A percentile compares a stretch with the other conserved stretches of the same genome.
These are phyloP conservation scores for Asterophora lycoperdoides DNA, from an alignment of 768 basidiomycete species.

Conservation along the genomic window DNA sequence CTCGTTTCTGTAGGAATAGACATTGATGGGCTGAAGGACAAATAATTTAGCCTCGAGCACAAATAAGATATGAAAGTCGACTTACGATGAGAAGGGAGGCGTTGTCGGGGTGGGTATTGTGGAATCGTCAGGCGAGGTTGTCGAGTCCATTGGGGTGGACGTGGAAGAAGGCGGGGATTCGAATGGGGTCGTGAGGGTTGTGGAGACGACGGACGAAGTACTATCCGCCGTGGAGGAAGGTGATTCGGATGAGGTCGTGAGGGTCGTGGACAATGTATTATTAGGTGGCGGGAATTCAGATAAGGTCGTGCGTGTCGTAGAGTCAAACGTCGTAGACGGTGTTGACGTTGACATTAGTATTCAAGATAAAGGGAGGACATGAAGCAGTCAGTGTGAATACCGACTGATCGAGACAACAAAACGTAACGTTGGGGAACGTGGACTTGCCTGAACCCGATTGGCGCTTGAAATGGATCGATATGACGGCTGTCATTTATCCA, in stretches of 20 bases:
- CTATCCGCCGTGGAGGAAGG: no score
- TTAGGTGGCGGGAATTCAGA: no score
- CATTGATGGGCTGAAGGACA: conserved; percentile 1
- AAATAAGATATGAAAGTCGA: not conserved
- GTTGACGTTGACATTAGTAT: conserved; percentile 12
- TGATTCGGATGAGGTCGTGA: no score
- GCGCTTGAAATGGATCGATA: conserved; percentile 1
- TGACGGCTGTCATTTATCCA: conserved; percentile 29
- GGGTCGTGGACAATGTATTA: no score
- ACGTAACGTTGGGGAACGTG: conserved; percentile 14
- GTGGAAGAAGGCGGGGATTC: conserved; percentile 18
- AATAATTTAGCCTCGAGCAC: not conserved
- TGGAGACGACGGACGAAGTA: conserved; percentile 2
- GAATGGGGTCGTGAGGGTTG: conserved; percentile 15
- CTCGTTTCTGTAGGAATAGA: not conserved
- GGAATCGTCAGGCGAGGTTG: conserved; percentile 1
- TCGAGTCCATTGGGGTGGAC: conserved; percentile 12
- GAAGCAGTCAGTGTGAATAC: conserved; percentile 11
- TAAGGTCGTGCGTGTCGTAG: no score
- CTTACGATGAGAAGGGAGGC: conserved; percentile 13
- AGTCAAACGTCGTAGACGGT: conserved; percentile 8
- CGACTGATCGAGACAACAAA: conserved; percentile 2
- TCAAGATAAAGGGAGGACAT: conserved; percentile 15
- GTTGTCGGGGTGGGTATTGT: conserved; percentile 12
- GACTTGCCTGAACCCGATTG: conserved; percentile 8